These are phyloP conservation scores for Periconia sp. DNA, from an alignment of 2,329 filamentous ascomycete species.

Conservation along the genomic window DNA sequence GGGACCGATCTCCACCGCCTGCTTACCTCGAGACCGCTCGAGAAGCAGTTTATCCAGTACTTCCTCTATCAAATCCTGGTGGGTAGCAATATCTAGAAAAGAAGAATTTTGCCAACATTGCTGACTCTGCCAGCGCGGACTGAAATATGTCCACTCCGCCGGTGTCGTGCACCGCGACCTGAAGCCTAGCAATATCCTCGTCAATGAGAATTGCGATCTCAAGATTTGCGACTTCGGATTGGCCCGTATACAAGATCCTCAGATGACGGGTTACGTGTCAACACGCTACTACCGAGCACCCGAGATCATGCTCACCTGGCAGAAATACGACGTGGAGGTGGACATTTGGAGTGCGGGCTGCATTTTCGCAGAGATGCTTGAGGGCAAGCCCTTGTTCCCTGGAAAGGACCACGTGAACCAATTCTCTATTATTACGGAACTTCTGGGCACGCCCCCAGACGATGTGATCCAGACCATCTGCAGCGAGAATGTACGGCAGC, in stretches of 20 bases:
- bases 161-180: constrained; percentile 97
- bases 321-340: constrained; percentile 99
- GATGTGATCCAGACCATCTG: constrained; percentile 99
- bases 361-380: constrained; percentile 99
- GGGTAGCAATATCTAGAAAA: constrained; percentile 68
- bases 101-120: constrained; percentile 25
- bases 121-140: constrained; percentile 71
- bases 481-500: constrained; percentile 84
- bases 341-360: constrained; percentile 99
- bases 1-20: constrained; percentile 96
- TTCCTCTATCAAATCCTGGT: constrained; percentile 99
- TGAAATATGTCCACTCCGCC: constrained; percentile 99
- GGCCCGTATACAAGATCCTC: constrained; percentile 95
- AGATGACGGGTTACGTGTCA: constrained; percentile 99
- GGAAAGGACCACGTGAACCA: constrained; percentile 99
- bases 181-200: constrained; percentile 98
- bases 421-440: constrained; percentile 98
- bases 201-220: constrained; percentile 99
- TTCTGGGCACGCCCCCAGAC: constrained; percentile 93
- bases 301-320: constrained; percentile 99
- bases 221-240: constrained; percentile 99
- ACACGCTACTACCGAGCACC: constrained; percentile 98
- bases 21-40: constrained; percentile 90
- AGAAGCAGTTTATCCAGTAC: constrained; percentile 99
- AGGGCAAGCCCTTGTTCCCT: constrained; percentile 96